Conservation (phyloP, 108 stramenopile species). For the Chaetoceros muelleri region DNA sequence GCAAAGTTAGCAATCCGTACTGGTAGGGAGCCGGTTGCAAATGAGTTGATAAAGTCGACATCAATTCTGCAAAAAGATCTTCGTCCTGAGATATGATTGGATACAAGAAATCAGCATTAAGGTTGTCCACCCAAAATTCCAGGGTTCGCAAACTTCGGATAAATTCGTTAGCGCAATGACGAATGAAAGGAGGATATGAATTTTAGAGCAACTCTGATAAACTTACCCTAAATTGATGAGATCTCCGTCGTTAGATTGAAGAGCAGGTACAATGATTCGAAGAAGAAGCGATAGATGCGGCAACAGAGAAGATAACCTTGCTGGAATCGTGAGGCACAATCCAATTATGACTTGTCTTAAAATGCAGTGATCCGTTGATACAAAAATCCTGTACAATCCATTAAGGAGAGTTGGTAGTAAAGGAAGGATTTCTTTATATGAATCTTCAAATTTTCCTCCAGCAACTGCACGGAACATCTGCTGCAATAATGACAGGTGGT, state of each 20-base stretch:
- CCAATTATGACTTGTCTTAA: constrained; percentile 67
- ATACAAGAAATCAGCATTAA: constrained; percentile 82
- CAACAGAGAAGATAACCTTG: constrained; percentile 76
- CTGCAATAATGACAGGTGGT: constrained; percentile 70
- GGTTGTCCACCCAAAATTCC: constrained; percentile 96
- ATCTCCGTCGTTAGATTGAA: constrained; percentile 73
- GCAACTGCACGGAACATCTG: constrained; percentile 83
- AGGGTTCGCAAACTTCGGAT: constrained; percentile 61
- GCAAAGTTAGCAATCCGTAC: constrained; percentile 81
- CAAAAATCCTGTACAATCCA: constrained; percentile 62
- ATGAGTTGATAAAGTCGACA: constrained; percentile 77
- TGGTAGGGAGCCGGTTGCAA: constrained; percentile 90
- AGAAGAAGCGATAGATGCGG: constrained; percentile 89
- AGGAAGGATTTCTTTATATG: constrained; percentile 72
- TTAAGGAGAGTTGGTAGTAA: constrained; percentile 70
- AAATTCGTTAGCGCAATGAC: neutral
- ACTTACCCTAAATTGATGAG: constrained; percentile 73
- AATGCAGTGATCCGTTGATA: constrained; percentile 22
- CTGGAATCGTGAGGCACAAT: constrained; percentile 85
- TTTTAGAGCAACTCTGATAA: neutral
- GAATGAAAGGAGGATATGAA: neutral
- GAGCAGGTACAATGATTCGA: constrained; percentile 73
- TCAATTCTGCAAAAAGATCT: constrained; percentile 38
- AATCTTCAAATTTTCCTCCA: constrained; percentile 89
- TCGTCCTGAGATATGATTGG: constrained; percentile 52